Conservation (phyloP, 257 asterid species). For the Gentiana dahurica region DNA sequence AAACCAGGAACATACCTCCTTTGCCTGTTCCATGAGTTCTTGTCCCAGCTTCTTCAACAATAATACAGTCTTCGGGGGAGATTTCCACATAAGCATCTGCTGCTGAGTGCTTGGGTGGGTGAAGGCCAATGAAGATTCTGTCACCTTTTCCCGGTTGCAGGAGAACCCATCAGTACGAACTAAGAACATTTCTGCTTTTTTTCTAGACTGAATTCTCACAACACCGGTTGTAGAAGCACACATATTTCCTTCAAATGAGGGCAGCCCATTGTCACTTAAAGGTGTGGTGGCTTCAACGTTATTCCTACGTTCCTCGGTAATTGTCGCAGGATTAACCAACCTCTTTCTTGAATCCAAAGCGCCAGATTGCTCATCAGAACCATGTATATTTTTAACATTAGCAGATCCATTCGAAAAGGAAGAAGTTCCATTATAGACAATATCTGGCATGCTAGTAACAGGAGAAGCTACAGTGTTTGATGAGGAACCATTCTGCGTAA, state of each 20-base stretch:
- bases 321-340: conserved; percentile 19
- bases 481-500: conserved; percentile 18
- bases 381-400: conserved; percentile 15
- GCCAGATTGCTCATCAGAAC: conserved; percentile 23
- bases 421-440: conserved; percentile 8
- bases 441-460: conserved; percentile 18
- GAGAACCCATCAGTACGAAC: conserved; percentile 97
- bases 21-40: conserved; percentile 97
- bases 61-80: conserved; percentile 82
- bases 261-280: conserved; percentile 57
- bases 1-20: conserved; percentile 46
- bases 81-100: conserved; percentile 98
- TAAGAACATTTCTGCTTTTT: conserved; percentile 98
- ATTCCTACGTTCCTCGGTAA: conserved; percentile 18
- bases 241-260: conserved; percentile 61
- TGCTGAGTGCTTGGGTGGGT: conserved; percentile 98
- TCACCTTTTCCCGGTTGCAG: conserved; percentile 90
- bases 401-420: conserved; percentile 23
- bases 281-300: conserved; percentile 37
- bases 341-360: conserved; percentile 23
- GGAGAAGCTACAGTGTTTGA: conserved; percentile 18
- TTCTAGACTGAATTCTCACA: conserved; percentile 93
- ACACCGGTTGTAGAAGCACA: conserved; percentile 93
- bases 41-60: conserved; percentile 86
- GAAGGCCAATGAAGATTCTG: conserved; percentile 94